These are phyloP conservation scores for Apiotrichum gracile DNA, from an alignment of 1,284 basidiomycete genomes.

Conservation along the genomic window DNA sequence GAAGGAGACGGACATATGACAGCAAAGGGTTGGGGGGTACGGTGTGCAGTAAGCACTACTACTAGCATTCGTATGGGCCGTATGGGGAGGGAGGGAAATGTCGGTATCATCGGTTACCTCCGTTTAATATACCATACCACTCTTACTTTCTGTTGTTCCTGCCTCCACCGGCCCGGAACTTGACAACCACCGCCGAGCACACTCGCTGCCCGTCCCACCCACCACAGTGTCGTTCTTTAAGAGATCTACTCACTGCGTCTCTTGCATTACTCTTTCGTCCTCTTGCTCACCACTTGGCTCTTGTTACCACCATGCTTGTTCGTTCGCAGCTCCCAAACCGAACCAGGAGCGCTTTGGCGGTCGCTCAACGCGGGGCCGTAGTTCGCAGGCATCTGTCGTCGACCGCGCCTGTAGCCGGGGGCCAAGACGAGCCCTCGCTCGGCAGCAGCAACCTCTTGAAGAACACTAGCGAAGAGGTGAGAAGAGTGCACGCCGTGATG, in stretches of 20 bases:
- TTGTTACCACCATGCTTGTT: background rate
- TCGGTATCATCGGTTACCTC: background rate
- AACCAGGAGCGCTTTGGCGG: background rate
- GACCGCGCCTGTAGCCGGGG: background rate
- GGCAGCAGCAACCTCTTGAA: slow-evolving; percentile 31
- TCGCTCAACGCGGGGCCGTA: background rate
- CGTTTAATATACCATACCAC: too few relatives aligned
- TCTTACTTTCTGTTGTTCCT: background rate
- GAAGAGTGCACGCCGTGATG: background rate
- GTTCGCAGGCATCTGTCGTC: slow-evolving; percentile 5
- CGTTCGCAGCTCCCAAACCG: background rate
- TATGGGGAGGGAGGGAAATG: too few relatives aligned
- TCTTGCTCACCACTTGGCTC: background rate
- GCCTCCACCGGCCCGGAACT: background rate
- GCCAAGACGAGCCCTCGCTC: slow-evolving; percentile 29
- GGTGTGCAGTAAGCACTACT: too few relatives aligned
- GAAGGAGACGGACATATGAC: too few relatives aligned
- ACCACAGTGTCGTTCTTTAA: background rate
- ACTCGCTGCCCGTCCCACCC: background rate
- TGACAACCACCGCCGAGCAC: background rate
- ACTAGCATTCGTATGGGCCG: too few relatives aligned
- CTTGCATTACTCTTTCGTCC: background rate
- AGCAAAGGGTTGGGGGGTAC: background rate
- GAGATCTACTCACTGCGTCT: background rate
- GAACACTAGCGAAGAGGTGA: slow-evolving; percentile 22